These are phyloP conservation scores for Ophiostoma piceae DNA, from an alignment of 2,329 filamentous ascomycete genomes.

Conservation along the genomic window DNA sequence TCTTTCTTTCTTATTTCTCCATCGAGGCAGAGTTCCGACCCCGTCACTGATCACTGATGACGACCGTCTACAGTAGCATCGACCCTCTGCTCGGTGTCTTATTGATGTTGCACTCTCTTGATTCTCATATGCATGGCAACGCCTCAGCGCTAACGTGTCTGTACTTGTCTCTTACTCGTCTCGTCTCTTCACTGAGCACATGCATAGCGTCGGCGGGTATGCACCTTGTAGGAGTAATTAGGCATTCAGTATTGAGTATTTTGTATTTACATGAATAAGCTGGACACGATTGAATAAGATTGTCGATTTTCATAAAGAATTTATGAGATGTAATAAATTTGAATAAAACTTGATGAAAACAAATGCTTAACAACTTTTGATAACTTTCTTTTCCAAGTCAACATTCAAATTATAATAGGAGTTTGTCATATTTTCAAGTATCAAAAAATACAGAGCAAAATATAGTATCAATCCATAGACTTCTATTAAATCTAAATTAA, in stretches of 20 bases:
- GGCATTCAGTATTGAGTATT: too few relatives aligned
- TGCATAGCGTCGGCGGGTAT: slow-evolving; percentile 25
- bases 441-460: neutral
- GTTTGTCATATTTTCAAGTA: too few relatives aligned
- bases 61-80: neutral
- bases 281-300: too few relatives aligned
- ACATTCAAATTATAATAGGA: too few relatives aligned
- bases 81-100: neutral
- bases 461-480: neutral
- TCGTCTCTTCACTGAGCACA: neutral
- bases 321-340: too few relatives aligned
- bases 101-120: neutral
- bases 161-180: too few relatives aligned
- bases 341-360: too few relatives aligned
- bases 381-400: too few relatives aligned
- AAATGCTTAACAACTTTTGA: too few relatives aligned
- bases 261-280: neutral
- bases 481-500: neutral
- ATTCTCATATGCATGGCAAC: neutral
- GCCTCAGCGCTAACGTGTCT: slow-evolving; percentile 10
- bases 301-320: neutral
- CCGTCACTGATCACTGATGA: too few relatives aligned
- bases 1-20: neutral
- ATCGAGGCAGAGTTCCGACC: too few relatives aligned
- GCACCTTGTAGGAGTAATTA: neutral